Base-by-base conservation (phyloP, 2,329 filamentous ascomycete species). In the Colletotrichum filicis region DNA sequence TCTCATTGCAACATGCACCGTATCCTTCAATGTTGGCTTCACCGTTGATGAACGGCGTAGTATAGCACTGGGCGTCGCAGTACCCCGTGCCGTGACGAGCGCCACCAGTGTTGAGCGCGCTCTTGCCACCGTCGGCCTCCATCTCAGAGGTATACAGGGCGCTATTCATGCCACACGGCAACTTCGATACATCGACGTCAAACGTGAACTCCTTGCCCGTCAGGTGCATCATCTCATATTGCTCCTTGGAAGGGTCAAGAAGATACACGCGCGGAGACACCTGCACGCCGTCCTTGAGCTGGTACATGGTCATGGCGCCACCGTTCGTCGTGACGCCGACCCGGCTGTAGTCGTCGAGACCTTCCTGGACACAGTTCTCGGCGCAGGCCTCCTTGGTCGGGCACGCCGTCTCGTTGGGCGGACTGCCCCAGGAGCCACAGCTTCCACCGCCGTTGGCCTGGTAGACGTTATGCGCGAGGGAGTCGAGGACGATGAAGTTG, bases 101-200 rank as follows among this genome's bases (percentile, higher is more conserved):
- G 71, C 91, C 91, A 30, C 87, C 90, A 67, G 86, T 85, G 81
- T 89, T 91, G 66, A 81, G 84, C 0, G 84, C 78, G 77, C 87
- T 89, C 76, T 85, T 74, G 37, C 91, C 92, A 76, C 92, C 92
- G 76, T 92, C 89, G 7, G 85, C 82, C 12, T 89, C 86, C 85
- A 86, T 86, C 79, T 86, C 83, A 24, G 82, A 83, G 16, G 93
- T 87, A 82, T 93, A 92, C 37, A 93, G 79, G 22, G 91, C 91
- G 73, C 91, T 91, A 80, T 93, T 93, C 79, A 93, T 84, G 70
- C 92, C 92, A 75, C 92, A 93, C 16, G 89, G 89, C 37, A 93
- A 84, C 75, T 88, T 86, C 30, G 90, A 91, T 56, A 91, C 87
- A 77, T 93, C 91, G 5, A 92, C 90, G 59, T 92, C 91, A 68